These are phyloP conservation scores for Hypoxylon rubiginosum DNA, from an alignment of 2,329 filamentous ascomycete species.

Conservation along the genomic window DNA sequence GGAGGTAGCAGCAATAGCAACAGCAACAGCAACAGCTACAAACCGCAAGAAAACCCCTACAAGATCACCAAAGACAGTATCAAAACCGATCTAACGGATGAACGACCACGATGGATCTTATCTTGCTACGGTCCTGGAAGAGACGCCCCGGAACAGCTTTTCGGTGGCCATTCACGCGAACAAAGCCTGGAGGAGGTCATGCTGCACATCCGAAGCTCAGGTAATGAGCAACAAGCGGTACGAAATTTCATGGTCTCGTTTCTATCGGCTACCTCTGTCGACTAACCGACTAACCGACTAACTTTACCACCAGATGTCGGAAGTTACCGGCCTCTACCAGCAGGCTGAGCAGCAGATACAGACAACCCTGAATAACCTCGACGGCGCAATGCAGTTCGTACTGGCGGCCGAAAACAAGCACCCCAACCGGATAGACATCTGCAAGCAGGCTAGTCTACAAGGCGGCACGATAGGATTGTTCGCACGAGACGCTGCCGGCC, in stretches of 20 bases:
- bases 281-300: no score
- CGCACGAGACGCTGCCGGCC: constrained; percentile 49
- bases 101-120: constrained; percentile 86
- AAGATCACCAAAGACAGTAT: constrained; percentile 71
- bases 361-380: constrained; percentile 75
- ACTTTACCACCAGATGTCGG: constrained; percentile 63
- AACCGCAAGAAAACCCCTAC: constrained; percentile 55
- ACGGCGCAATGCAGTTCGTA: constrained; percentile 80
- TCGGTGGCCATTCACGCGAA: constrained; percentile 83
- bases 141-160: constrained; percentile 84
- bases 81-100: constrained; percentile 74
- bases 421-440: constrained; percentile 79
- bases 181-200: constrained; percentile 91
- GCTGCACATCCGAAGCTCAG: constrained; percentile 72
- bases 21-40: background rate
- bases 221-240: constrained; percentile 60
- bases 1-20: no score
- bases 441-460: constrained; percentile 60
- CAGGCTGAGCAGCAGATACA: constrained; percentile 80
- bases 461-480: constrained; percentile 62
- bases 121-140: constrained; percentile 86
- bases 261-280: background rate
- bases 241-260: constrained; percentile 43
- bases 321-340: constrained; percentile 72
- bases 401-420: constrained; percentile 75